These are phyloP conservation scores for Ophiostoma tasmaniense DNA, from an alignment of 2,329 filamentous ascomycete species.

Conservation along the genomic window DNA sequence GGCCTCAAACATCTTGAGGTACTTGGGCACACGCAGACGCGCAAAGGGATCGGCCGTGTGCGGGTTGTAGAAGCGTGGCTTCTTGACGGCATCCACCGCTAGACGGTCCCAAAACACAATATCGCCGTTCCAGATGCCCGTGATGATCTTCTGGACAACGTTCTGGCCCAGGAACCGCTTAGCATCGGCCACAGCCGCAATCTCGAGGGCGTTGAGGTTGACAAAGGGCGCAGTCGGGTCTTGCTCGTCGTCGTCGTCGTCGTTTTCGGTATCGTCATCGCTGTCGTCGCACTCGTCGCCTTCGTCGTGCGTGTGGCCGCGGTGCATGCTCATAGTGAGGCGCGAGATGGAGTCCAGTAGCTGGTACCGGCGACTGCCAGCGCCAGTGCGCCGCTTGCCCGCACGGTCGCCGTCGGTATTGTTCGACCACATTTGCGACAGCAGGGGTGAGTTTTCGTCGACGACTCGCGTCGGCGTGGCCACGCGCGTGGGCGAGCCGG, in stretches of 20 bases:
- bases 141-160: slow-evolving; percentile 73
- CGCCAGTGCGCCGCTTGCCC: slow-evolving; percentile 22
- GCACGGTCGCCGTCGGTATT: not conserved
- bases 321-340: slow-evolving; percentile 40
- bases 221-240: slow-evolving; percentile 65
- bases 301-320: slow-evolving; percentile 40
- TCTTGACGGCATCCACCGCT: slow-evolving; percentile 64
- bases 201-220: slow-evolving; percentile 77
- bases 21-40: slow-evolving; percentile 67
- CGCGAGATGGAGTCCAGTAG: slow-evolving; percentile 47
- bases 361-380: slow-evolving; percentile 40
- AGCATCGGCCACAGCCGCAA: slow-evolving; percentile 70
- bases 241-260: slow-evolving; percentile 41
- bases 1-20: slow-evolving; percentile 77
- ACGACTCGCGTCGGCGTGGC: not conserved
- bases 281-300: slow-evolving; percentile 34
- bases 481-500: not conserved
- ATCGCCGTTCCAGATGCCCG: slow-evolving; percentile 77
- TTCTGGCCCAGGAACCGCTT: slow-evolving; percentile 78
- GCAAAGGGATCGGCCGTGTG: slow-evolving; percentile 63
- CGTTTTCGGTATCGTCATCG: slow-evolving; percentile 34
- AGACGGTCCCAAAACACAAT: slow-evolving; percentile 81
- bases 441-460: slow-evolving; percentile 19
- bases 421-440: slow-evolving; percentile 16
- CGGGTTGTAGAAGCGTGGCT: slow-evolving; percentile 65